These are phyloP conservation scores for Fomitiporia mediterranea DNA, from an alignment of 1,284 basidiomycete genomes.

Conservation along the genomic window DNA sequence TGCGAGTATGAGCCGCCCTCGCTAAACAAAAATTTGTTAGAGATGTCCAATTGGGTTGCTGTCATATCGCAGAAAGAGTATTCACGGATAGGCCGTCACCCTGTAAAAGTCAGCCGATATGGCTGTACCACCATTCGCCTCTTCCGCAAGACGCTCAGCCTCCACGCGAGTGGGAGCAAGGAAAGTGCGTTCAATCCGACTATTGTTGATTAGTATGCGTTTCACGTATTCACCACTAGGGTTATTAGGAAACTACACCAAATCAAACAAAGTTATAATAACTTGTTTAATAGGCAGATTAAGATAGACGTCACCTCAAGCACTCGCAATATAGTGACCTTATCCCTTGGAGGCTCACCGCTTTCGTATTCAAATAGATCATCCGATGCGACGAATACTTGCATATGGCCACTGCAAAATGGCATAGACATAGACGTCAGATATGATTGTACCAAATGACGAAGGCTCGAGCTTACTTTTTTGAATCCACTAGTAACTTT, in stretches of 20 bases:
- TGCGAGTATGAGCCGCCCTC: slow-evolving; percentile 17
- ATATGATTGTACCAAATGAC: slow-evolving; percentile 5
- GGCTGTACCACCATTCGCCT: slow-evolving; percentile 35
- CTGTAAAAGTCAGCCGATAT: slow-evolving; percentile 58
- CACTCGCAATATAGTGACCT: slow-evolving; percentile 80
- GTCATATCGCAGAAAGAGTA: slow-evolving; percentile 21
- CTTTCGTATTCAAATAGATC: slow-evolving; percentile 75
- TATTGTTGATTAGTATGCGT: slow-evolving; percentile 77
- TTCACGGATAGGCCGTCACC: slow-evolving; percentile 60
- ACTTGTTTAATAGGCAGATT: background rate
- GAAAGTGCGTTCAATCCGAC: slow-evolving; percentile 67
- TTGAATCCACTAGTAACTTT: slow-evolving; percentile 48
- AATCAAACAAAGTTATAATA: slow-evolving; percentile 5
- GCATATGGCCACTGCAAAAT: slow-evolving; percentile 35
- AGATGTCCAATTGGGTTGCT: background rate
- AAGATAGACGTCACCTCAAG: slow-evolving; percentile 57
- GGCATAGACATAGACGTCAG: background rate
- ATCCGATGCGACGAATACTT: slow-evolving; percentile 60
- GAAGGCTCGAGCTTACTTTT: slow-evolving; percentile 47
- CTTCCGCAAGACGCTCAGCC: slow-evolving; percentile 48
- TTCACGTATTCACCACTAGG: slow-evolving; percentile 72
- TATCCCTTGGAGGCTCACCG: slow-evolving; percentile 57
- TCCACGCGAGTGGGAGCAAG: slow-evolving; percentile 59
- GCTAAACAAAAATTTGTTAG: background rate
- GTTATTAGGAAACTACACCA: slow-evolving; percentile 67